Evolutionary conservation across 2,329 filamentous ascomycete genomes (phyloP).

Genomic region (Tolypocladium guangdongense): DNA sequence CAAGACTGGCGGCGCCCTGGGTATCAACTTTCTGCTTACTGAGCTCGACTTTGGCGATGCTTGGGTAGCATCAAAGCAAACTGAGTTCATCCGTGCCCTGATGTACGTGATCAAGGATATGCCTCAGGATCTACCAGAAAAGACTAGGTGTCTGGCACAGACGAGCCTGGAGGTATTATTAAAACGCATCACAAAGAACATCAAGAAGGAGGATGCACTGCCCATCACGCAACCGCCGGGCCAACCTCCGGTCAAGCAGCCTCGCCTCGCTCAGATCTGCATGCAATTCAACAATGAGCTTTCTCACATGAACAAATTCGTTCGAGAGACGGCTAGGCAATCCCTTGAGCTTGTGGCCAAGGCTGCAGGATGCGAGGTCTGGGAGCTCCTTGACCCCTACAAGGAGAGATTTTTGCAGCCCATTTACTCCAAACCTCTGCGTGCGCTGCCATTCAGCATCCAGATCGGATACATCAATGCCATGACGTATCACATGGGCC

Average conservation of each 20-base stretch:
- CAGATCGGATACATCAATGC: conserved; percentile 99
- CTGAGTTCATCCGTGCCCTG: conserved; percentile 81
- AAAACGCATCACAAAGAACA: conserved; percentile 64
- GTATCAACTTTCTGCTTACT: conserved; percentile 79
- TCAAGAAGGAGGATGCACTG: conserved; percentile 62
- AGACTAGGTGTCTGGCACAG: conserved; percentile 73
- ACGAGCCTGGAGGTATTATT: conserved; percentile 73
- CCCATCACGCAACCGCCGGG: conserved; percentile 26
- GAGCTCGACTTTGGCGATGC: conserved; percentile 72
- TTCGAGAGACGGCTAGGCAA: conserved; percentile 75
- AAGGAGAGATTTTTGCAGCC: conserved; percentile 82
- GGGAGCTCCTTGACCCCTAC: conserved; percentile 80
- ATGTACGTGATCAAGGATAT: conserved; percentile 98
- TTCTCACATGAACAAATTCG: conserved; percentile 91
- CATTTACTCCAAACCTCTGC: conserved; percentile 89
- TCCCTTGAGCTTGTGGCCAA: conserved; percentile 74
- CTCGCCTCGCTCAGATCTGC: conserved; percentile 66
- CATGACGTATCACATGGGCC: conserved; percentile 84
- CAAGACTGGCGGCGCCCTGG: conserved; percentile 83
- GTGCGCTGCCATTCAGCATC: conserved; percentile 83
- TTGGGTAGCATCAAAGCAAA: conserved; percentile 75
- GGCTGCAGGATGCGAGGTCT: conserved; percentile 65
- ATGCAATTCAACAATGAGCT: conserved; percentile 80
- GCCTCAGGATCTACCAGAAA: conserved; percentile 84
- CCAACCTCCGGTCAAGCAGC: conserved; percentile 35